Evolutionary conservation across 306 rosid genomes (phyloP).

Genomic region (Lathyrus sativus): DNA sequence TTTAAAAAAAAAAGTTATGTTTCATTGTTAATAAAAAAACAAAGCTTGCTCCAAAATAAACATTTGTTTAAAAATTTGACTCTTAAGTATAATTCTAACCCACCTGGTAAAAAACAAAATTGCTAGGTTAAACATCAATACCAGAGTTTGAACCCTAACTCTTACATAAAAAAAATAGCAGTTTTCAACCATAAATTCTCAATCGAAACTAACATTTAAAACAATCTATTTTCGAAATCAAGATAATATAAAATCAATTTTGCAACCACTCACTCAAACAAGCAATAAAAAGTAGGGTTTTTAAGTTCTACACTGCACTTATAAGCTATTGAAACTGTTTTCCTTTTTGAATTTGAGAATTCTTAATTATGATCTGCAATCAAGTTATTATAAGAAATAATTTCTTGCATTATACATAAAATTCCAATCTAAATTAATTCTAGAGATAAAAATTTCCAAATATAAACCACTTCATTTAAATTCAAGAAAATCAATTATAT

Average conservation of each 20-base stretch:
- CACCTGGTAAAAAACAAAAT: too few relatives aligned
- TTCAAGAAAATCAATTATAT: constrained; percentile 7
- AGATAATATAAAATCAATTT: not conserved
- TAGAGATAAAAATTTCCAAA: not conserved
- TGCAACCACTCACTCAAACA: not conserved
- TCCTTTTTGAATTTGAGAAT: not conserved
- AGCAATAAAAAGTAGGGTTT: not conserved
- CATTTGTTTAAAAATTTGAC: not conserved
- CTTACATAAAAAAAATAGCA: too few relatives aligned
- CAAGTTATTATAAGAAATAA: not conserved
- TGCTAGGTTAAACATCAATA: too few relatives aligned
- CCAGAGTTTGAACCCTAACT: too few relatives aligned
- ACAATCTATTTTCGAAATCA: not conserved
- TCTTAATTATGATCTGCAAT: constrained; percentile 1
- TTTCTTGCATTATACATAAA: not conserved
- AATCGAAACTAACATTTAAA: not conserved
- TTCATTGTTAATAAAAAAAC: not conserved
- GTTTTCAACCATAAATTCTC: not conserved
- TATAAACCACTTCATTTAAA: not conserved
- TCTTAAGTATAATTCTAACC: not conserved
- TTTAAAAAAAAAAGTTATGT: not conserved
- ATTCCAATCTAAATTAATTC: not conserved
- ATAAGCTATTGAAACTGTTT: not conserved
- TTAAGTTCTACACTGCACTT: not conserved
- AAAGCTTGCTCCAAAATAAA: not conserved